Evolutionary conservation across 176 grass and related monocot genomes (phyloP).

Genomic region (Hsuehochloa calcarea): DNA sequence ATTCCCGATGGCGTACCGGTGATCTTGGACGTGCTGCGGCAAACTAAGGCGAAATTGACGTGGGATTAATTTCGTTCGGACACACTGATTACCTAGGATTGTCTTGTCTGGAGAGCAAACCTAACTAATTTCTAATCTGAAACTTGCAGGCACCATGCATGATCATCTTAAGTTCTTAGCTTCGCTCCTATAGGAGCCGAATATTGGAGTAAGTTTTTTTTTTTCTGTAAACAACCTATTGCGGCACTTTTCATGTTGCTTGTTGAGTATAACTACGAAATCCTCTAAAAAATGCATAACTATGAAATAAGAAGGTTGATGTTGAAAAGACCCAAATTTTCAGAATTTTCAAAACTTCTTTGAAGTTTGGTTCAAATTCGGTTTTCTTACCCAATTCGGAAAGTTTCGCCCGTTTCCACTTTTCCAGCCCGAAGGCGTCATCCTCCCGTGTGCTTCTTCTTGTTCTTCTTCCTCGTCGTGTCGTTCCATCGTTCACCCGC

Average conservation of each 20-base stretch:
- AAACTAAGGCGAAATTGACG: background rate
- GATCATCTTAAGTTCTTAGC: background rate
- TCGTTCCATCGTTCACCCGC: no score
- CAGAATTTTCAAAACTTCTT: no score
- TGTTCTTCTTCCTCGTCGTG: no score
- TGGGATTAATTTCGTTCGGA: background rate
- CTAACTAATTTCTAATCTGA: background rate
- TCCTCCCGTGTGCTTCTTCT: no score
- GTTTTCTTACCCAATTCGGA: no score
- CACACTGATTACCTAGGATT: background rate
- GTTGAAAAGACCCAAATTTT: no score
- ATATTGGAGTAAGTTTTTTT: background rate
- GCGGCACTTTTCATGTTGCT: background rate
- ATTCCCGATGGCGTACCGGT: background rate
- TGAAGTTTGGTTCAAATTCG: no score
- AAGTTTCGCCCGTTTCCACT: no score
- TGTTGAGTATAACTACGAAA: background rate
- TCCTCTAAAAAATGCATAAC: background rate
- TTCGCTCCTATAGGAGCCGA: background rate
- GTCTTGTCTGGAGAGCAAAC: background rate
- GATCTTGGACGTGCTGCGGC: constrained; percentile 28
- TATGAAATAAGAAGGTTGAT: background rate
- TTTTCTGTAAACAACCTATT: background rate
- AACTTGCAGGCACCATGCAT: background rate
- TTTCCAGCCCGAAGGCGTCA: no score